Evolutionary conservation across 2,329 filamentous ascomycete species (phyloP).

Genomic region (Magnaporthales sp.): DNA sequence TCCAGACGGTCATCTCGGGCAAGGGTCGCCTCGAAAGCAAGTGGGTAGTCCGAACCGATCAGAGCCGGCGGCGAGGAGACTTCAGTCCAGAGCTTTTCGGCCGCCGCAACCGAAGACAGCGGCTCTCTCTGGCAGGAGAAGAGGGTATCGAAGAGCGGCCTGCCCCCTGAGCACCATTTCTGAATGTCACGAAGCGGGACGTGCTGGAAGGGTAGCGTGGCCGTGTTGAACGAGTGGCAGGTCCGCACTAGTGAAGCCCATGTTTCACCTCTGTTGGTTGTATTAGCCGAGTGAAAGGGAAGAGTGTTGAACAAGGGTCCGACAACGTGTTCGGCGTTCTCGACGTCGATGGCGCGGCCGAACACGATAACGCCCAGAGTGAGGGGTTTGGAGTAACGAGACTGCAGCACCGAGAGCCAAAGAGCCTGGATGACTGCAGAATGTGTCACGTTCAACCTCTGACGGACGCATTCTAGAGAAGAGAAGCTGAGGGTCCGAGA

Average conservation of each 20-base stretch:
- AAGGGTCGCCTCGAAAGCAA: conserved; percentile 67
- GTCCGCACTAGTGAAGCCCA: conserved; percentile 52
- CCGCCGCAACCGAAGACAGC: conserved; percentile 14
- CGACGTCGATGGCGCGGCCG: conserved; percentile 63
- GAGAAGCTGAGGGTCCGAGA: conserved; percentile 26
- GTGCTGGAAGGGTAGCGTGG: conserved; percentile 64
- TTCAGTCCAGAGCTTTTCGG: conserved; percentile 40
- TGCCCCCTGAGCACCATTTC: conserved; percentile 60
- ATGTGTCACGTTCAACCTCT: conserved; percentile 60
- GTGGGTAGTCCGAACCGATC: conserved; percentile 56
- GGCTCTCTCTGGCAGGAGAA: conserved; percentile 64
- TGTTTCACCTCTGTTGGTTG: conserved; percentile 24
- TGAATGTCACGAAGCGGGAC: conserved; percentile 71
- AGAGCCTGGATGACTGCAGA: conserved; percentile 70
- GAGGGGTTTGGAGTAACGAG: conserved; percentile 33
- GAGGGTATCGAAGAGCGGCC: conserved; percentile 66
- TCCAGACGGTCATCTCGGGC: conserved; percentile 35
- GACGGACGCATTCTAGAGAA: conserved; percentile 42
- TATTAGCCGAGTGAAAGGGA: conserved; percentile 46
- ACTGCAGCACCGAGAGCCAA: conserved; percentile 58
- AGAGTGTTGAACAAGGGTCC: conserved; percentile 89
- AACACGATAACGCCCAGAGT: conserved; percentile 71
- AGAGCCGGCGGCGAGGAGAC: neutral
- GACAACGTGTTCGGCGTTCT: conserved; percentile 56
- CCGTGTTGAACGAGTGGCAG: conserved; percentile 64